These are phyloP conservation scores for Sisymbrium altissimum DNA, from an alignment of 345 rosid genomes.

Conservation along the genomic window DNA sequence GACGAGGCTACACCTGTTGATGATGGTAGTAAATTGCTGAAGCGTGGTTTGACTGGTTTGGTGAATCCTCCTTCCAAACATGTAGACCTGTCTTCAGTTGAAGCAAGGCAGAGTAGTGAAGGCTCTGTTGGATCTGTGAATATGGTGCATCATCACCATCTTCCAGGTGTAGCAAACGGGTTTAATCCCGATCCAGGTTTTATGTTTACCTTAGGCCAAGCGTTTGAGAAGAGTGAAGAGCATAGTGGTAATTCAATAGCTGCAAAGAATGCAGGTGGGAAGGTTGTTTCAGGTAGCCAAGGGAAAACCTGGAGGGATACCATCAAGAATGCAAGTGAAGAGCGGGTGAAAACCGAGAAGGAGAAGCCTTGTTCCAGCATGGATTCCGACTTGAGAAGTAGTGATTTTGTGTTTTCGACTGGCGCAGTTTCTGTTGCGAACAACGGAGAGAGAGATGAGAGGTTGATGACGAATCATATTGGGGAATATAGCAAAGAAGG, in stretches of 20 bases:
- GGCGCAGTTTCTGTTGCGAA: slow-evolving; percentile 46
- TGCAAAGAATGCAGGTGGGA: slow-evolving; percentile 48
- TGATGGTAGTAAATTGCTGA: slow-evolving; percentile 52
- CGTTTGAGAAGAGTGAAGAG: slow-evolving; percentile 67
- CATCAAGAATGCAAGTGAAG: slow-evolving; percentile 76
- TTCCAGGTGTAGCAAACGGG: slow-evolving; percentile 32
- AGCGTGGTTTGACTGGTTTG: slow-evolving; percentile 57
- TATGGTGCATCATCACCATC: slow-evolving; percentile 29
- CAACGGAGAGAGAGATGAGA: slow-evolving; percentile 48
- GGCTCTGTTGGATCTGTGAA: slow-evolving; percentile 49
- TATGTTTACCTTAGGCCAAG: slow-evolving; percentile 46
- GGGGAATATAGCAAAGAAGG: slow-evolving; percentile 54
- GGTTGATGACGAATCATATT: slow-evolving; percentile 42
- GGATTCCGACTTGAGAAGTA: slow-evolving; percentile 87
- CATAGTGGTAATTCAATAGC: slow-evolving; percentile 50
- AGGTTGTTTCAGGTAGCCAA: slow-evolving; percentile 40
- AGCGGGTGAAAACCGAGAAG: slow-evolving; percentile 59
- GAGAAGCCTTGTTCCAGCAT: slow-evolving; percentile 79
- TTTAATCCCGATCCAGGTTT: slow-evolving; percentile 48
- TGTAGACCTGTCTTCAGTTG: slow-evolving; percentile 31
- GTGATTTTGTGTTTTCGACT: slow-evolving; percentile 69
- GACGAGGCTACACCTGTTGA: slow-evolving; percentile 42
- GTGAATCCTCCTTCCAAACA: slow-evolving; percentile 45
- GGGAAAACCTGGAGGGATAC: slow-evolving; percentile 39
- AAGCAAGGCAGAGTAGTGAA: slow-evolving; percentile 45